A percentile compares a stretch with the other conserved stretches of the same genome.
These are phyloP conservation scores for Dendrocalamus sinicus DNA, from an alignment of 176 grass and related monocot species.

Conservation along the genomic window DNA sequence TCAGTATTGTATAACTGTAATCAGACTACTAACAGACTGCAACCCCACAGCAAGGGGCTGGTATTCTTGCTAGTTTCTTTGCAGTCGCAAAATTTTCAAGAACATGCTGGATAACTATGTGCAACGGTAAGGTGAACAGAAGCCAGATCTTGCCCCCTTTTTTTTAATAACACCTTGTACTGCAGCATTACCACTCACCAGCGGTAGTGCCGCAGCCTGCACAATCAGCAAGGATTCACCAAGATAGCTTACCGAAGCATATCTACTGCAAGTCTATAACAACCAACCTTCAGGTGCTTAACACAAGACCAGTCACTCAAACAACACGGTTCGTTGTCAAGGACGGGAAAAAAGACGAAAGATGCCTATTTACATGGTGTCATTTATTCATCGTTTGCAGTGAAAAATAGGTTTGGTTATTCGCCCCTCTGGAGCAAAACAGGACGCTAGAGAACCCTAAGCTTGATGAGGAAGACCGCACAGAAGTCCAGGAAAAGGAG, in stretches of 20 bases:
- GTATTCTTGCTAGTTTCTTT: neutral
- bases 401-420: slow-evolving; percentile 48
- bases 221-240: slow-evolving; percentile 27
- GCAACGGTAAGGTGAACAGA: neutral
- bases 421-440: slow-evolving; percentile 12
- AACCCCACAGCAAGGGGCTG: neutral
- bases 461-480: slow-evolving; percentile 81
- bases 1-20: neutral
- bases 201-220: neutral
- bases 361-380: slow-evolving; percentile 55
- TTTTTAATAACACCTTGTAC: neutral
- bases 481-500: slow-evolving; percentile 91
- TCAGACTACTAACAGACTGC: neutral
- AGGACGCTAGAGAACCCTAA: slow-evolving; percentile 69
- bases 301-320: slow-evolving; percentile 43
- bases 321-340: slow-evolving; percentile 44
- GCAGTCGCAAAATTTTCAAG: neutral
- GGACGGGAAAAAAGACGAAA: neutral
- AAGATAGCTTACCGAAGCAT: slow-evolving; percentile 33
- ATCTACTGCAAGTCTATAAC: slow-evolving; percentile 23
- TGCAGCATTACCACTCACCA: neutral
- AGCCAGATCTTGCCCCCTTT: neutral
- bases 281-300: slow-evolving; percentile 24
- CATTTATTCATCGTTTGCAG: slow-evolving; percentile 42
- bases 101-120: neutral